phyloP scores from a whole-genome alignment of 768 basidiomycete genomes.

The Cytidiella melzeri region DNA sequence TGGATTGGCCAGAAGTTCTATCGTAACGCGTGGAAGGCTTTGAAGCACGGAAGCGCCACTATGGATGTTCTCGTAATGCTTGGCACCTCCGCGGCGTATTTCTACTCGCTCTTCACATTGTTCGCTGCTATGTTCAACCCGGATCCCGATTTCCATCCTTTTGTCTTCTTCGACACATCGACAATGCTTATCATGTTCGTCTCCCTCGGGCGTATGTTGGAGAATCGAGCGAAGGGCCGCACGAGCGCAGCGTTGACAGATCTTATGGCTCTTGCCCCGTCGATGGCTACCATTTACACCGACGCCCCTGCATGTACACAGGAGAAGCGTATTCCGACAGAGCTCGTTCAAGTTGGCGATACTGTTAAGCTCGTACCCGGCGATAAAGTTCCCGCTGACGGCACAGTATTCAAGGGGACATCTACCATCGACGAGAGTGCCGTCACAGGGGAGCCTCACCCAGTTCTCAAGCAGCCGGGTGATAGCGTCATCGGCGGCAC shows the following conservation, averaged over 20 bases:
- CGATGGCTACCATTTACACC: conserved; percentile 94
- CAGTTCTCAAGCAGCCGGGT: conserved; percentile 77
- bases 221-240: conserved; percentile 95
- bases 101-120: conserved; percentile 78
- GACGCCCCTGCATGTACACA: conserved; percentile 73
- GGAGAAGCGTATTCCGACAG: conserved; percentile 89
- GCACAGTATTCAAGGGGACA: conserved; percentile 78
- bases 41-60: conserved; percentile 85
- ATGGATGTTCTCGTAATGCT: conserved; percentile 98
- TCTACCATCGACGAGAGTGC: conserved; percentile 95
- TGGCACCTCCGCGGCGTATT: conserved; percentile 90
- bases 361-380: conserved; percentile 92
- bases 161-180: conserved; percentile 96
- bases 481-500: conserved; percentile 94
- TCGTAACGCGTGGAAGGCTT: conserved; percentile 81
- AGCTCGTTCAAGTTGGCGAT: conserved; percentile 92
- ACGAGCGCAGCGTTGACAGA: conserved; percentile 96
- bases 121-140: conserved; percentile 56
- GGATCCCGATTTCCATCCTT: conserved; percentile 67
- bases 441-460: conserved; percentile 90
- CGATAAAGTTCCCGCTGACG: conserved; percentile 95
- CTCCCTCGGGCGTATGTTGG: conserved; percentile 89
- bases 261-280: conserved; percentile 90
- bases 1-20: conserved; percentile 90
- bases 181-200: conserved; percentile 99